phyloP scores from a whole-genome alignment of 2,329 filamentous ascomycete species.

The Botrytis hyacinthi region DNA sequence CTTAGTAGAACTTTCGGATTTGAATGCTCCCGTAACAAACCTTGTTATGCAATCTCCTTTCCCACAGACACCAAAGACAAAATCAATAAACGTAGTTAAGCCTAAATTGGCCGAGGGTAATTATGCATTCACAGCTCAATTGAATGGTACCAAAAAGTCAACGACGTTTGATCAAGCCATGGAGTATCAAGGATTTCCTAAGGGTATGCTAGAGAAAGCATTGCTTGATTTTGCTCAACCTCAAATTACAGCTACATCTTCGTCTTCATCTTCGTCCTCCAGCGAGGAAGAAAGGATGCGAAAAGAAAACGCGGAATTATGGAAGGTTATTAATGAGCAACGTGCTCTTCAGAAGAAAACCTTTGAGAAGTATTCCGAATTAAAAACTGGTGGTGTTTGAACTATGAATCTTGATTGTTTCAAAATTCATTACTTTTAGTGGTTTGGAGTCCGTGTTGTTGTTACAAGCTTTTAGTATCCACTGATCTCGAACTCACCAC shows the following conservation, averaged over 20 bases:
- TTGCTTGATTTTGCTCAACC: constrained; percentile 46
- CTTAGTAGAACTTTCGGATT: constrained; percentile 38
- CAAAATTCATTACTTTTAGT: constrained; percentile 1
- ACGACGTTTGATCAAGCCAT: constrained; percentile 29
- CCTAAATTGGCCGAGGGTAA: constrained; percentile 67
- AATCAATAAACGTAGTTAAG: constrained; percentile 68
- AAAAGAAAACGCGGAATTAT: constrained; percentile 47
- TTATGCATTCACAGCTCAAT: constrained; percentile 65
- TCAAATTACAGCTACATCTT: background rate
- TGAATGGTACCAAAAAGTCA: constrained; percentile 43
- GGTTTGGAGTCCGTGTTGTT: constrained; percentile 19
- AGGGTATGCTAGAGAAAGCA: constrained; percentile 49
- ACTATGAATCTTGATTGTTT: constrained; percentile 6
- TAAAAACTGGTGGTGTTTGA: constrained; percentile 32
- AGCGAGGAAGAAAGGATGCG: constrained; percentile 40
- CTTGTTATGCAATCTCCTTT: constrained; percentile 68
- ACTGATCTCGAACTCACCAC: background rate
- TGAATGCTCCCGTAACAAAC: constrained; percentile 82
- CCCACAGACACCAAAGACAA: constrained; percentile 46
- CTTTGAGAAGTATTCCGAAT: constrained; percentile 35
- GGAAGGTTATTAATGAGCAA: constrained; percentile 47
- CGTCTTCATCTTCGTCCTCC: constrained; percentile 34
- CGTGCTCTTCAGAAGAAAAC: constrained; percentile 45
- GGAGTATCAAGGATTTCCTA: constrained; percentile 31
- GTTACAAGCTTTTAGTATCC: constrained; percentile 5